Conservation (phyloP, 2,329 filamentous ascomycete species). For the Furcasterigmium furcatum region DNA sequence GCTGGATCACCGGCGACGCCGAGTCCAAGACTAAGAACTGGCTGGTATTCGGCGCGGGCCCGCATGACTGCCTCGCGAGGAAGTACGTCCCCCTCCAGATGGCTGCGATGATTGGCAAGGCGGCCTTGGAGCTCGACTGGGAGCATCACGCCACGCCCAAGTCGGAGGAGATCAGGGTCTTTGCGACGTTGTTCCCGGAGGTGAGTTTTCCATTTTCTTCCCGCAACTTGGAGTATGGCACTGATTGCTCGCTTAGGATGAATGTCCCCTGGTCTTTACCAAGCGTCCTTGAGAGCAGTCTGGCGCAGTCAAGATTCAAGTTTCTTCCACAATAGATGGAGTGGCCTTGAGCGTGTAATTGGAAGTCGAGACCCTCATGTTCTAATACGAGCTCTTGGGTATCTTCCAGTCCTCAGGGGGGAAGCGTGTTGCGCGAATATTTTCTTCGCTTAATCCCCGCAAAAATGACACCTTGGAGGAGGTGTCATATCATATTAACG, state of each 20-base stretch:
- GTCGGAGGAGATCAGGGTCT: constrained; percentile 48
- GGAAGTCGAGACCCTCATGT: too few relatives aligned
- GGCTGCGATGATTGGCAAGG: constrained; percentile 51
- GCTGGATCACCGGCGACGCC: constrained; percentile 49
- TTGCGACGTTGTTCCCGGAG: constrained; percentile 46
- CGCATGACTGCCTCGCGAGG: constrained; percentile 47
- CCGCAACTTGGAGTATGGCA: background rate
- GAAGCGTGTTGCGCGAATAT: too few relatives aligned
- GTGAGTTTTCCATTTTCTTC: constrained; percentile 23
- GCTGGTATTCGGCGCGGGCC: constrained; percentile 48
- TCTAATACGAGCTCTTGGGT: too few relatives aligned
- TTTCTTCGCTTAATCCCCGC: too few relatives aligned
- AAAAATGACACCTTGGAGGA: too few relatives aligned
- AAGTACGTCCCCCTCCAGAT: constrained; percentile 47
- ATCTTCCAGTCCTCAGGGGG: too few relatives aligned
- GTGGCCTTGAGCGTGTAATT: too few relatives aligned
- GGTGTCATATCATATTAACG: too few relatives aligned
- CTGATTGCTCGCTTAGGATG: constrained; percentile 22
- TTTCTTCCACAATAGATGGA: too few relatives aligned
- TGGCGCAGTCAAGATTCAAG: too few relatives aligned
- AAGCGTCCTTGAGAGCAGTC: constrained; percentile 21
- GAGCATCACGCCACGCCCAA: constrained; percentile 40
- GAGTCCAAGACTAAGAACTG: constrained; percentile 49
- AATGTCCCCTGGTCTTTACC: constrained; percentile 29
- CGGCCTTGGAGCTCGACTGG: constrained; percentile 46